Conservation (phyloP, 208 protist genomes). For the Acanthamoeba divionensis region DNA sequence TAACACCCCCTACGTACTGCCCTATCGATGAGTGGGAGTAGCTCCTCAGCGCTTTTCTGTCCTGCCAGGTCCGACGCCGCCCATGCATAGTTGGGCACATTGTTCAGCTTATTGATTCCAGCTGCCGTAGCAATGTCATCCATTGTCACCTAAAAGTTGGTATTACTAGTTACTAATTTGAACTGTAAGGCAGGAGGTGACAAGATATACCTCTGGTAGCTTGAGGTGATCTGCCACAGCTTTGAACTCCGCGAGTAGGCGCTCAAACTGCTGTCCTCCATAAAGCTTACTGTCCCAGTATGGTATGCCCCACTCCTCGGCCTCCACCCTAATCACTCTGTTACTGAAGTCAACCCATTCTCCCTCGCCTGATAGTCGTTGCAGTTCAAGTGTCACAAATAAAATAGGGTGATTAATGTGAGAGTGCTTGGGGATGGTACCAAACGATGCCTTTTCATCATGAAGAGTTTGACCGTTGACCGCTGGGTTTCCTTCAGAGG, state of each 20-base stretch:
- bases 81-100: slow-evolving; percentile 75
- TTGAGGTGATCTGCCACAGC: slow-evolving; percentile 64
- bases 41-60: slow-evolving; percentile 57
- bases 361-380: slow-evolving; percentile 24
- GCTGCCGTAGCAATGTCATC: slow-evolving; percentile 73
- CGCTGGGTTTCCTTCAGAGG: slow-evolving; percentile 67
- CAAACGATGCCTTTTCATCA: slow-evolving; percentile 65
- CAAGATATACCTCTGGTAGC: slow-evolving; percentile 33
- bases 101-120: slow-evolving; percentile 74
- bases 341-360: slow-evolving; percentile 69
- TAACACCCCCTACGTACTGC: slow-evolving; percentile 61
- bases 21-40: slow-evolving; percentile 71
- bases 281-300: slow-evolving; percentile 72
- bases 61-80: slow-evolving; percentile 68
- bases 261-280: slow-evolving; percentile 76
- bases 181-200: background rate
- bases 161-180: background rate
- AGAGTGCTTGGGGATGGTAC: background rate
- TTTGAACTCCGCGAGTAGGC: slow-evolving; percentile 72
- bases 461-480: slow-evolving; percentile 75
- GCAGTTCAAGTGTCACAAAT: background rate
- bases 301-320: slow-evolving; percentile 64
- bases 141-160: slow-evolving; percentile 57
- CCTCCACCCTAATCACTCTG: slow-evolving; percentile 60
- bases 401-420: background rate